phyloP scores from a whole-genome alignment of 345 rosid species.

The Microcos paniculata region DNA sequence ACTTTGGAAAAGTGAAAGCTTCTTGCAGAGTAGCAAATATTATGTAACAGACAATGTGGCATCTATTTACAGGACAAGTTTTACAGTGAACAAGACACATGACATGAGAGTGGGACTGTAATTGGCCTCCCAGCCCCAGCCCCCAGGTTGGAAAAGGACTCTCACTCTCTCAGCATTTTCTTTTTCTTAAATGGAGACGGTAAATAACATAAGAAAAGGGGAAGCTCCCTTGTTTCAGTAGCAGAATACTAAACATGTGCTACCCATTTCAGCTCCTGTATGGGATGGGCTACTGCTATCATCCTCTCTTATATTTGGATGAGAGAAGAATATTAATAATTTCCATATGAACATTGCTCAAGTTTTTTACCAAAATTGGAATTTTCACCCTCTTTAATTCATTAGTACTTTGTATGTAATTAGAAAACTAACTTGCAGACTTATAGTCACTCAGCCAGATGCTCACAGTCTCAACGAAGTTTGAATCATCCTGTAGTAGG shows the following conservation, averaged over 20 bases:
- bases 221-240: background rate
- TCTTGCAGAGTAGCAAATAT: background rate
- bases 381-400: too few species aligned
- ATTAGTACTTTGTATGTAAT: too few species aligned
- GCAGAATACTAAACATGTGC: background rate
- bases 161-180: too few species aligned
- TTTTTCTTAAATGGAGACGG: background rate
- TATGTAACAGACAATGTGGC: background rate
- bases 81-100: background rate
- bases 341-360: too few species aligned
- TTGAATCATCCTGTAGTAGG: too few species aligned
- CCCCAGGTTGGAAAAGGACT: background rate
- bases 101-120: background rate
- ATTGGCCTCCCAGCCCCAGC: background rate
- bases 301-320: too few species aligned
- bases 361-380: too few species aligned
- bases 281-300: too few species aligned
- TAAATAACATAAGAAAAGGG: background rate
- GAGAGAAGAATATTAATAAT: too few species aligned
- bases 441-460: too few species aligned
- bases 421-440: too few species aligned
- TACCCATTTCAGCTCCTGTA: background rate
- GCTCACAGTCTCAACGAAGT: too few species aligned
- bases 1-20: conserved; percentile 1
- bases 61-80: background rate